Evolutionary conservation across 2,329 filamentous ascomycete genomes (phyloP).

Genomic region (Aphanocladium album): DNA sequence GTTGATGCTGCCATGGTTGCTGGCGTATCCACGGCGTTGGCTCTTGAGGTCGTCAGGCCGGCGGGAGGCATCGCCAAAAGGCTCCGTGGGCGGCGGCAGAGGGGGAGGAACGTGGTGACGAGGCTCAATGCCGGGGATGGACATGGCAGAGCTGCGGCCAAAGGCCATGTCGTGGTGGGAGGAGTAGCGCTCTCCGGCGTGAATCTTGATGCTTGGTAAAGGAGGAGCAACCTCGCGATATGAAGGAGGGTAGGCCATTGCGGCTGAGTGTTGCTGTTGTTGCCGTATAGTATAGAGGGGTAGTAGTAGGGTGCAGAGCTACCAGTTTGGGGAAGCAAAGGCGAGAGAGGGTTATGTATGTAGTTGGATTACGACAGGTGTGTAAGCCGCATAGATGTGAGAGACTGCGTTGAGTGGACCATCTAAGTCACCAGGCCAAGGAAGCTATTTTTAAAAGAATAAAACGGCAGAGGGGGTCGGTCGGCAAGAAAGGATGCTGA

Average conservation of each 20-base stretch:
- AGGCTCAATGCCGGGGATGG: conserved; percentile 36
- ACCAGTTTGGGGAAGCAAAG: not conserved
- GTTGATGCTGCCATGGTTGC: conserved; percentile 37
- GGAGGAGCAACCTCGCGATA: conserved; percentile 30
- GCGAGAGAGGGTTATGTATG: conserved; percentile 4
- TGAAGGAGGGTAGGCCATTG: conserved; percentile 33
- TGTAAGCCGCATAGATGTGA: conserved; percentile 5
- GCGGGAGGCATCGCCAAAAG: conserved; percentile 29
- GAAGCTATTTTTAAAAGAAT: not conserved
- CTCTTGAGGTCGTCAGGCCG: conserved; percentile 25
- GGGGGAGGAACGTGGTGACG: conserved; percentile 37
- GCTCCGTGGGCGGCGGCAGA: conserved; percentile 40
- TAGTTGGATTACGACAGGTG: conserved; percentile 2
- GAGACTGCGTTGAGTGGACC: not conserved
- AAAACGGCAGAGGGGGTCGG: not conserved
- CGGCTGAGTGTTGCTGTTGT: not conserved
- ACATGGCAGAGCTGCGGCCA: conserved; percentile 33
- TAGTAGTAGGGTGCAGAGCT: not conserved
- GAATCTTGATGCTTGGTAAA: conserved; percentile 34
- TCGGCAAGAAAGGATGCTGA: not conserved
- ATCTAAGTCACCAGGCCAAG: not conserved
- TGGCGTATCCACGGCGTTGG: conserved; percentile 25
- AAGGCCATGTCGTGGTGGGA: conserved; percentile 28
- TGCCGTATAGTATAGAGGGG: not conserved
- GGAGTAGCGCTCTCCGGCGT: conserved; percentile 25